phyloP scores from a whole-genome alignment of 768 basidiomycete species.

The Gymnopilus junonius region DNA sequence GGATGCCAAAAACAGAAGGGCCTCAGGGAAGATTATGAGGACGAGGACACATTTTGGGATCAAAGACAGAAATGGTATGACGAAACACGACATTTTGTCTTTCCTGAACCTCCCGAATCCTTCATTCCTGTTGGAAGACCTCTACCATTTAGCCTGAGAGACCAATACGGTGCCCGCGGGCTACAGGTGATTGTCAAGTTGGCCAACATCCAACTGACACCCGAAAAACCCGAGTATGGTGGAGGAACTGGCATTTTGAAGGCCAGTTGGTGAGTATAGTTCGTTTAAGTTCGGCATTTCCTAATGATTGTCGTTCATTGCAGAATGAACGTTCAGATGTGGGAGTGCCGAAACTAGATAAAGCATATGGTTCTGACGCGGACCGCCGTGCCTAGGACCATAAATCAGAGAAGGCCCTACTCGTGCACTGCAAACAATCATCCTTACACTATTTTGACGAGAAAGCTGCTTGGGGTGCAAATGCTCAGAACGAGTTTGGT shows the following conservation, averaged over 20 bases:
- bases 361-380: not conserved
- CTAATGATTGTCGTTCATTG: no score
- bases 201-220: constrained; percentile 35
- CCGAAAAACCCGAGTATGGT: constrained; percentile 30
- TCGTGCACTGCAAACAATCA: not conserved
- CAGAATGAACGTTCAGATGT: no score
- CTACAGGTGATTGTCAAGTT: constrained; percentile 34
- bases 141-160: constrained; percentile 14
- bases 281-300: no score
- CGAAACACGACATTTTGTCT: constrained; percentile 11
- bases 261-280: constrained; percentile 25
- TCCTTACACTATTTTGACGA: not conserved
- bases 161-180: constrained; percentile 11
- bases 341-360: not conserved
- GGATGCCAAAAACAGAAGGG: constrained; percentile 14
- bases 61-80: constrained; percentile 19
- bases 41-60: constrained; percentile 18
- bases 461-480: not conserved
- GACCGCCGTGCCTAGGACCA: not conserved
- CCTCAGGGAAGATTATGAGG: constrained; percentile 23
- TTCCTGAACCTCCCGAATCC: constrained; percentile 24
- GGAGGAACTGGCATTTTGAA: constrained; percentile 37
- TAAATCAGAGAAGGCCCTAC: not conserved
- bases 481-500: not conserved
- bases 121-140: constrained; percentile 11